phyloP scores from a whole-genome alignment of 805 yeast genomes.

The Hanseniaspora thailandica region DNA sequence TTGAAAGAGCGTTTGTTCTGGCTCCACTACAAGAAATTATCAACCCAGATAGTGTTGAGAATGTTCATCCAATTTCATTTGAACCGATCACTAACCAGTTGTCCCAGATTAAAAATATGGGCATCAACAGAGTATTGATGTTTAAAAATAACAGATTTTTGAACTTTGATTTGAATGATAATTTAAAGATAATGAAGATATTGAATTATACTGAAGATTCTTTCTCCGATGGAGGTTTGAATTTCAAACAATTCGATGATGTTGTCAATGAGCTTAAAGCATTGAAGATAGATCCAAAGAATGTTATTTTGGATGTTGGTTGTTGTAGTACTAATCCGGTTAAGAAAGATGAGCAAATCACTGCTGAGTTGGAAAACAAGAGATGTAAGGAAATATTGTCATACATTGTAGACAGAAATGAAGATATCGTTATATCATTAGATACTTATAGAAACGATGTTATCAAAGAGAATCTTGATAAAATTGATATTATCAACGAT shows the following conservation, averaged over 20 bases:
- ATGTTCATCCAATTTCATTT: conserved; percentile 77
- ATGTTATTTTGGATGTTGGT: conserved; percentile 69
- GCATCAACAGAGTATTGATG: conserved; percentile 18
- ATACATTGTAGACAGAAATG: conserved; percentile 18
- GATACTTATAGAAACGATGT: conserved; percentile 77
- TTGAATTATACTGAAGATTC: conserved; percentile 89
- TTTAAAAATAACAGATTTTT: background rate
- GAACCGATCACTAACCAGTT: conserved; percentile 66
- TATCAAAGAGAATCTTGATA: conserved; percentile 52
- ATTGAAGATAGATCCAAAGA: conserved; percentile 35
- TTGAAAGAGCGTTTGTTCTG: conserved; percentile 81
- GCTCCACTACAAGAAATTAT: conserved; percentile 78
- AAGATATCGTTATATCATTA: conserved; percentile 50
- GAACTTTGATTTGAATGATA: conserved; percentile 21
- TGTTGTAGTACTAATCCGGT: conserved; percentile 91
- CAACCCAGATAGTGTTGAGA: conserved; percentile 28
- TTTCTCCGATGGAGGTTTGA: conserved; percentile 76
- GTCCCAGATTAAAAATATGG: conserved; percentile 29
- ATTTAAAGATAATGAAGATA: conserved; percentile 73
- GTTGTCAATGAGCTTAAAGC: conserved; percentile 35
- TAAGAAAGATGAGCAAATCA: conserved; percentile 34
- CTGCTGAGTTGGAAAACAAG: conserved; percentile 19
- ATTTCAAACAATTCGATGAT: conserved; percentile 25
- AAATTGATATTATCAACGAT: conserved; percentile 85
- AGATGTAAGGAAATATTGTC: conserved; percentile 20